Conservation (phyloP, 2,329 filamentous ascomycete species). For the Amauroascus verrucosus region DNA sequence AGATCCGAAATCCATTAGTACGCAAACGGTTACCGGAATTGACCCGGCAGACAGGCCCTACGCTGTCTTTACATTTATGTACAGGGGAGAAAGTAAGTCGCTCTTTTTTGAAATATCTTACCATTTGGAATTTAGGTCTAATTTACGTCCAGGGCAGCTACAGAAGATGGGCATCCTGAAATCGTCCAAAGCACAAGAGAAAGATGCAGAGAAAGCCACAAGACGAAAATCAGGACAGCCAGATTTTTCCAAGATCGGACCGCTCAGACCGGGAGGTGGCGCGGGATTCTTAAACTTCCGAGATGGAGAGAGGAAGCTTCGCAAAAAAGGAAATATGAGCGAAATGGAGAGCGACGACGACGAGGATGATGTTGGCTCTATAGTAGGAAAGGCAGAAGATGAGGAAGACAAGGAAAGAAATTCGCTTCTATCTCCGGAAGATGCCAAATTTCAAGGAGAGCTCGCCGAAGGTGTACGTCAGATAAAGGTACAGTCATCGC, state of each 20-base stretch:
- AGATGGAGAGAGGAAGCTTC: conserved; percentile 53
- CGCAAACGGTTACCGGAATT: conserved; percentile 96
- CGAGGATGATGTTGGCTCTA: conserved; percentile 54
- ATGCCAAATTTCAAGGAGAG: conserved; percentile 50
- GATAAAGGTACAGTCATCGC: conserved; percentile 45
- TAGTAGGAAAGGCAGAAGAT: conserved; percentile 55
- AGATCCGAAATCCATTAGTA: conserved; percentile 95
- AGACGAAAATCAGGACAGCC: conserved; percentile 75
- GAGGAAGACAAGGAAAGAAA: conserved; percentile 42
- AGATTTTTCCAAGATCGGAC: conserved; percentile 75
- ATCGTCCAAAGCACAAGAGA: conserved; percentile 51
- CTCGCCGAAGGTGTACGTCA: conserved; percentile 55
- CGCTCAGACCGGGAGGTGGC: conserved; percentile 74
- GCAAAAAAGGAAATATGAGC: conserved; percentile 48
- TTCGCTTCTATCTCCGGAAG: conserved; percentile 47
- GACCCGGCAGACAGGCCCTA: conserved; percentile 94
- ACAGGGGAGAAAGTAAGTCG: conserved; percentile 79
- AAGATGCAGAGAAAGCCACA: conserved; percentile 49
- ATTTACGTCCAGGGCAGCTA: conserved; percentile 59
- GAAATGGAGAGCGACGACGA: conserved; percentile 71
- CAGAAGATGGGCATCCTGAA: conserved; percentile 89
- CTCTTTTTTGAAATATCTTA: neutral
- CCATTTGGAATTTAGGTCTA: conserved; percentile 14
- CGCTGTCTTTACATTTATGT: conserved; percentile 95
- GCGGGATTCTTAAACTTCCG: conserved; percentile 85